phyloP scores from a whole-genome alignment of 768 basidiomycete genomes.

The Auriscalpium vulgare region DNA sequence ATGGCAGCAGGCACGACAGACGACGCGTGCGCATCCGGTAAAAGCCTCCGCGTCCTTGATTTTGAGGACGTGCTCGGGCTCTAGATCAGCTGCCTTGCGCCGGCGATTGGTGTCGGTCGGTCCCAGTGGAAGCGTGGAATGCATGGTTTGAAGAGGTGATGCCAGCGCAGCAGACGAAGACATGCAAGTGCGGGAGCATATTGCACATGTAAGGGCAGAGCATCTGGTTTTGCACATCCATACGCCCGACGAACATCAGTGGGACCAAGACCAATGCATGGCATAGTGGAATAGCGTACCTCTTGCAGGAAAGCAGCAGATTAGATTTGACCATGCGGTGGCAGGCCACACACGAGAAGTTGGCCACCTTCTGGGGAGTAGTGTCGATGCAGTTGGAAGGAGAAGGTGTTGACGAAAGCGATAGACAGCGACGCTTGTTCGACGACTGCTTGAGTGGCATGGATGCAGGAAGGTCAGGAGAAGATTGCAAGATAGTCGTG shows the following conservation, averaged over 20 bases:
- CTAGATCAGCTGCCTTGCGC: conserved; percentile 5
- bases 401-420: no score
- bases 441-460: no score
- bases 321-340: not conserved
- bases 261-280: not conserved
- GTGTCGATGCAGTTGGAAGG: no score
- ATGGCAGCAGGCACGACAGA: conserved; percentile 39
- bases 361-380: not conserved
- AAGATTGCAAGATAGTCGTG: no score
- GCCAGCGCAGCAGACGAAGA: conserved; percentile 27
- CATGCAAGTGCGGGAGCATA: conserved; percentile 40
- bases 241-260: not conserved
- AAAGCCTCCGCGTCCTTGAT: not conserved
- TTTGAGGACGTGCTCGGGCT: not conserved
- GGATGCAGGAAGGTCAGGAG: no score
- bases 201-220: conserved; percentile 30
- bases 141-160: not conserved
- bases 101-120: conserved; percentile 11
- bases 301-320: not conserved
- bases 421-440: no score
- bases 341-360: not conserved
- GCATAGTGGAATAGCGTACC: not conserved
- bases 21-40: conserved; percentile 32
- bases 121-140: conserved; percentile 19
- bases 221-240: conserved; percentile 24